Evolutionary conservation across 306 rosid species (phyloP).

Genomic region (Cicer yamashitae): DNA sequence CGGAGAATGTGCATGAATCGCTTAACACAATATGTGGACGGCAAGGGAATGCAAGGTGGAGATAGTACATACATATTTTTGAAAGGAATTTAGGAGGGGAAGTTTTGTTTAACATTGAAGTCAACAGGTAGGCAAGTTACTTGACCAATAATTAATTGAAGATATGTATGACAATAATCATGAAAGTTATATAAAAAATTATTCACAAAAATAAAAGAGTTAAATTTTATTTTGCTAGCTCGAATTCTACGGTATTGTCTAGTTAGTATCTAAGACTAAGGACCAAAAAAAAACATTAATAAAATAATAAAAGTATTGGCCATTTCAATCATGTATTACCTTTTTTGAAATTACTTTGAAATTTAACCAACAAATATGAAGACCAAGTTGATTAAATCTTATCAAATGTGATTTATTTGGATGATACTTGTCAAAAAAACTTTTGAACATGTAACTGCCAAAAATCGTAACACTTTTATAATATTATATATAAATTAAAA

Average conservation of each 20-base stretch:
- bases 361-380: not conserved
- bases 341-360: too few species aligned
- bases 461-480: too few species aligned
- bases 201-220: not conserved
- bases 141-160: slow-evolving; percentile 40
- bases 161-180: slow-evolving; percentile 20
- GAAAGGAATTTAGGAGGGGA: not conserved
- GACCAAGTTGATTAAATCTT: not conserved
- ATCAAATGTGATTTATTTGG: too few species aligned
- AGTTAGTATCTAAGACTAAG: too few species aligned
- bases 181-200: not conserved
- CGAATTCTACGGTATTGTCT: not conserved
- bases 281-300: too few species aligned
- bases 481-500: too few species aligned
- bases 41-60: slow-evolving; percentile 40
- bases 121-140: slow-evolving; percentile 56
- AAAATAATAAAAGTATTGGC: not conserved
- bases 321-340: too few species aligned
- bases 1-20: slow-evolving; percentile 39
- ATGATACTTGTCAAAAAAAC: too few species aligned
- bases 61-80: slow-evolving; percentile 5
- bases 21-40: slow-evolving; percentile 39
- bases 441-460: too few species aligned
- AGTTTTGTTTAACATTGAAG: slow-evolving; percentile 36
- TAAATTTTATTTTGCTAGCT: not conserved